Percentiles rank a stretch among this genome's conserved stretches.
phyloP scores from a whole-genome alignment of 192 early-diverging fungal genomes.

The Backusella luteola region DNA sequence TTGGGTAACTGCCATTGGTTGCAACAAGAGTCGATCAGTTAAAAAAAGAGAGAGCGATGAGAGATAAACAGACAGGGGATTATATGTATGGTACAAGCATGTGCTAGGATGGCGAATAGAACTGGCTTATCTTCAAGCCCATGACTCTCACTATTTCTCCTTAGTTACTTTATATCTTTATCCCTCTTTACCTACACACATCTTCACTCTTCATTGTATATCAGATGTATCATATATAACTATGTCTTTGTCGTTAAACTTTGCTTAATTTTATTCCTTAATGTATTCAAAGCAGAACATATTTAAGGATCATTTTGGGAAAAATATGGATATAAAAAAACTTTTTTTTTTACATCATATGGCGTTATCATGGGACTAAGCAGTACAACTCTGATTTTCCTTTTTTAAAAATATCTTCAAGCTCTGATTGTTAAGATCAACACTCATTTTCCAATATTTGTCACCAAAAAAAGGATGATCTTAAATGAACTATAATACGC shows the following conservation, averaged over 20 bases:
- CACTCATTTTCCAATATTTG: background rate
- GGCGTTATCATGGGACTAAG: background rate
- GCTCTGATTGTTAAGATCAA: background rate
- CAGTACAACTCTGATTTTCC: background rate
- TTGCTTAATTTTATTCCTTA: background rate
- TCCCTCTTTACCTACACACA: background rate
- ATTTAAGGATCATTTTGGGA: background rate
- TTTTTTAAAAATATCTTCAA: background rate
- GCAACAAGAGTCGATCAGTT: background rate
- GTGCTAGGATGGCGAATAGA: constrained; percentile 7
- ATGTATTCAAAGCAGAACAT: background rate
- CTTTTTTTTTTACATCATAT: background rate
- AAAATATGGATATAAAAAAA: background rate
- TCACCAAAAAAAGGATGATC: background rate
- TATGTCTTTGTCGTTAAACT: background rate
- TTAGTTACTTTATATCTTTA: background rate
- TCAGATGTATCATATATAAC: no score
- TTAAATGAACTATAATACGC: background rate
- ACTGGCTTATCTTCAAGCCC: background rate
- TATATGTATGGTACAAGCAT: constrained; percentile 2
- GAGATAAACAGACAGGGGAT: background rate
- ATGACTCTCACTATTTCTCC: background rate
- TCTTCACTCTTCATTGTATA: background rate
- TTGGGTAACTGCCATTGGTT: background rate
- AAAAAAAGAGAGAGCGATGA: background rate